These are phyloP conservation scores for Sugiyamaella valdiviana DNA, from an alignment of 805 yeast species.

Conservation along the genomic window DNA sequence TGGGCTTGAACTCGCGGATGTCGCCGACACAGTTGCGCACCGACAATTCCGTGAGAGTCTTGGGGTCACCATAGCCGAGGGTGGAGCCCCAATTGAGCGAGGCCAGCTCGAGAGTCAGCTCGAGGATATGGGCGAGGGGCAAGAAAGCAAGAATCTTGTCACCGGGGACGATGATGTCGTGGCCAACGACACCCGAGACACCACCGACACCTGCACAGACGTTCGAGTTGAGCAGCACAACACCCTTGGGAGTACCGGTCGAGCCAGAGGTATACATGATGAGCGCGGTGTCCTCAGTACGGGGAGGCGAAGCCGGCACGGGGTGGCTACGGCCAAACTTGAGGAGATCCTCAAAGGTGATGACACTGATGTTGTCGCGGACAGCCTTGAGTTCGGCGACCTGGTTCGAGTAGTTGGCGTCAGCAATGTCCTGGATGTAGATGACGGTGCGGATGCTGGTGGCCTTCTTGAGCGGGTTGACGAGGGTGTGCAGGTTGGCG, in stretches of 20 bases:
- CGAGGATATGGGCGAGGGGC: conserved; percentile 96
- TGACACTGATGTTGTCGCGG: conserved; percentile 72
- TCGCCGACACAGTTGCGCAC: conserved; percentile 85
- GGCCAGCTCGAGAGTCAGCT: conserved; percentile 77
- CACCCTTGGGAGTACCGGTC: conserved; percentile 83
- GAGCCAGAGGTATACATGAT: conserved; percentile 88
- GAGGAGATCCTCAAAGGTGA: conserved; percentile 59
- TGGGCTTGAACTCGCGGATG: conserved; percentile 78
- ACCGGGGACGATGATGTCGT: conserved; percentile 41
- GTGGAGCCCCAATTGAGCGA: conserved; percentile 84
- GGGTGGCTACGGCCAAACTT: conserved; percentile 54
- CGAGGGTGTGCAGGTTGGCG: conserved; percentile 55
- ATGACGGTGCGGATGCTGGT: conserved; percentile 59
- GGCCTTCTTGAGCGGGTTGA: conserved; percentile 66
- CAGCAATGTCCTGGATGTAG: conserved; percentile 56
- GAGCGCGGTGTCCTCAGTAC: conserved; percentile 57
- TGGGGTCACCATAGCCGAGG: conserved; percentile 86
- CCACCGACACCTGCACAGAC: conserved; percentile 86
- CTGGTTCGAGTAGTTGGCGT: conserved; percentile 53
- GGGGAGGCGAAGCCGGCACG: conserved; percentile 41
- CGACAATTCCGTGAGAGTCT: conserved; percentile 79
- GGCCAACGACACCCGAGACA: conserved; percentile 55
- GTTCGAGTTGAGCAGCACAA: conserved; percentile 57
- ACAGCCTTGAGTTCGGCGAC: conserved; percentile 50
- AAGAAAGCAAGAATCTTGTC: conserved; percentile 83